Conservation (phyloP, 2,329 filamentous ascomycete species). For the Sporothrix curviconia region DNA sequence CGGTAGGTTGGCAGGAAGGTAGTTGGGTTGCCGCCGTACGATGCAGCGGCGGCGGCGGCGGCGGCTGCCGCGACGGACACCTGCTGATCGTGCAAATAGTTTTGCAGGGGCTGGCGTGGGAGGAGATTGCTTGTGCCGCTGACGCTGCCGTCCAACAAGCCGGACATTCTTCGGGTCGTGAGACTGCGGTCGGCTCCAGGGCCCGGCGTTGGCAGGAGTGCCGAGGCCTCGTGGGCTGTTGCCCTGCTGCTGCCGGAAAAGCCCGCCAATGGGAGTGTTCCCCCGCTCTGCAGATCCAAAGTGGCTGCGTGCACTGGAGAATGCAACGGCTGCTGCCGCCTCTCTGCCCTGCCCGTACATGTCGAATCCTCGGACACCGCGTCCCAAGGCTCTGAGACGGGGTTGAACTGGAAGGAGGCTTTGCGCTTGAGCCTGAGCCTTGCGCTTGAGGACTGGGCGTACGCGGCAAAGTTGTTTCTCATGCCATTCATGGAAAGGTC, state of each 20-base stretch:
- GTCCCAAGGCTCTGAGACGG: conserved; percentile 41
- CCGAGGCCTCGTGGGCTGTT: conserved; percentile 24
- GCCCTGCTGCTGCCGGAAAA: conserved; percentile 25
- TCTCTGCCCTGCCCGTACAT: neutral
- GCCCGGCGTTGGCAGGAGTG: conserved; percentile 22
- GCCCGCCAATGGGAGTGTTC: conserved; percentile 28
- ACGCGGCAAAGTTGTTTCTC: neutral
- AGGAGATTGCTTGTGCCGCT: neutral
- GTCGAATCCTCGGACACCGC: conserved; percentile 19
- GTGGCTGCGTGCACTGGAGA: conserved; percentile 25
- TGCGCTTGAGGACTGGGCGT: neutral
- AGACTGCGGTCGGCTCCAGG: conserved; percentile 33
- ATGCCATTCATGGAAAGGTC: neutral
- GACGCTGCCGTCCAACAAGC: neutral
- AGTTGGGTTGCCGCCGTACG: neutral
- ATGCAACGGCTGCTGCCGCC: neutral
- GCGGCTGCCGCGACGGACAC: neutral
- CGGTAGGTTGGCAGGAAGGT: neutral
- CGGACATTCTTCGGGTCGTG: conserved; percentile 26
- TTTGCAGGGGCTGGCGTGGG: conserved; percentile 6
- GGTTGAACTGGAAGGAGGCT: conserved; percentile 43
- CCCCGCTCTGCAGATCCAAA: conserved; percentile 29
- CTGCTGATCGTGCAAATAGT: conserved; percentile 12
- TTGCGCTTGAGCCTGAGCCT: conserved; percentile 15
- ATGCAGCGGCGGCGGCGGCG: neutral